A percentile compares a stretch with the other conserved stretches of the same genome.
Evolutionary conservation across 495 filamentous ascomycete genomes (phyloP).

Genomic region (Neurospora sp.): DNA sequence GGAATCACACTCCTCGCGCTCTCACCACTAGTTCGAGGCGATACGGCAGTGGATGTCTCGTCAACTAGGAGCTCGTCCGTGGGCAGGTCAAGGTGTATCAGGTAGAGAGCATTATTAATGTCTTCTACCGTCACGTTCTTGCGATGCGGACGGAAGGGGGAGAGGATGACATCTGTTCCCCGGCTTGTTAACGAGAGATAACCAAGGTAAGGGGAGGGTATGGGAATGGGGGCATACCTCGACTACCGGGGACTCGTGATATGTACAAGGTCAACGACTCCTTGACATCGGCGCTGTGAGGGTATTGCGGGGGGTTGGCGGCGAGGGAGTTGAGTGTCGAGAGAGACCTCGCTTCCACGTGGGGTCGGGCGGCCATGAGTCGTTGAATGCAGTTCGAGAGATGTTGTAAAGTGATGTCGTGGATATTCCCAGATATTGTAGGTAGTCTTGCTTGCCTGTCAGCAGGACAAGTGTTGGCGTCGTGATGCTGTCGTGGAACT

Average conservation of each 20-base stretch:
- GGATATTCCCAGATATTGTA: not conserved
- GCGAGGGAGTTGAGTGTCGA: conserved; percentile 71
- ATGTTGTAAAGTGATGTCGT: not conserved
- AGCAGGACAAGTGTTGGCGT: not conserved
- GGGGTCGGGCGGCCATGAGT: conserved; percentile 15
- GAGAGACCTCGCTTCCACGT: conserved; percentile 73
- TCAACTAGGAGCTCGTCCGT: conserved; percentile 42
- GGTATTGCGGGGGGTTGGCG: conserved; percentile 76
- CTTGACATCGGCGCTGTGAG: conserved; percentile 55
- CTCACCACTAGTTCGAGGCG: conserved; percentile 39
- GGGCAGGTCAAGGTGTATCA: conserved; percentile 66
- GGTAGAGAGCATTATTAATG: conserved; percentile 81
- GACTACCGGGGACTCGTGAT: conserved; percentile 80
- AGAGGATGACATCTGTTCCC: conserved; percentile 80
- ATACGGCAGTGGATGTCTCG: conserved; percentile 15
- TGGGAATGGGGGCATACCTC: conserved; percentile 47
- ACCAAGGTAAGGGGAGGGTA: conserved; percentile 2
- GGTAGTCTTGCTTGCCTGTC: not conserved
- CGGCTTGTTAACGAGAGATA: conserved; percentile 6
- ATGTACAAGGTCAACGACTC: conserved; percentile 78
- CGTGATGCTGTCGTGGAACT: not conserved
- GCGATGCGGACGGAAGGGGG: conserved; percentile 73
- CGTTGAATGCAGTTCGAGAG: not conserved
- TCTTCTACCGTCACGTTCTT: conserved; percentile 85
- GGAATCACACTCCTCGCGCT: conserved; percentile 33